Evolutionary conservation across 495 filamentous ascomycete species (phyloP), one percentile per base, ranked within the genome.

Genomic region (Rusavskia elegans): DNA sequence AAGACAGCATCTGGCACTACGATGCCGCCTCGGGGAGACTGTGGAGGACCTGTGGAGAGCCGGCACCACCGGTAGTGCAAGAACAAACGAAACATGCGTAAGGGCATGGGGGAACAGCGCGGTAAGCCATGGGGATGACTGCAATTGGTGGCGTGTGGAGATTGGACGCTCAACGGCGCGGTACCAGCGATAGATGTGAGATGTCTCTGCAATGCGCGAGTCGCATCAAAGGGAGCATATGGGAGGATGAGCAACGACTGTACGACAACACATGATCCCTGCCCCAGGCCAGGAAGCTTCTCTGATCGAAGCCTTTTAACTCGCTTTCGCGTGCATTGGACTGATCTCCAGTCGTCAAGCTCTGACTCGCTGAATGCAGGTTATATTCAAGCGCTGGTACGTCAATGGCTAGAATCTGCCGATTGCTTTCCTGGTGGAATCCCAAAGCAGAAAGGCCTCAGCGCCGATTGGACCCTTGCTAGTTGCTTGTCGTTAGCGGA

Each of bases 41-140:
- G 16, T 46, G 44, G 44, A 29, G 44, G 19, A 46, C 14, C 14
- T 53, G 51, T 53, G 55, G 54, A 25, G 54, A 49, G n/a, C 17
- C 16, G 45, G 23, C 6, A 17, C 7, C 27, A 35, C 8, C 32
- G 32, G 23, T 46, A 48, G 51, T 44, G 55, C 39, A 29, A 30
- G 1, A 46, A 35, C 40, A 50, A 30, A 46, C 50, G 51, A 57
- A 57, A 57, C 55, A 53, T 30, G 2, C 55, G 25, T 45, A 10
- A 41, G 17, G 30, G 35, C 32, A 54, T 9, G 20, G 17, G 20
- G 27, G 14, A 19, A 42, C 38, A 19, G 39, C 6, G 39, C 39
- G 39, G 39, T 21, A 42, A 42, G 39, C 16, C 8, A 21, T 2
- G 39, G 20, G 16, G 14, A 42, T 42, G 40, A 1, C 45, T 38